Evolutionary conservation across 2,329 filamentous ascomycete genomes (phyloP).

Genomic region (Colletotrichum cereale): DNA sequence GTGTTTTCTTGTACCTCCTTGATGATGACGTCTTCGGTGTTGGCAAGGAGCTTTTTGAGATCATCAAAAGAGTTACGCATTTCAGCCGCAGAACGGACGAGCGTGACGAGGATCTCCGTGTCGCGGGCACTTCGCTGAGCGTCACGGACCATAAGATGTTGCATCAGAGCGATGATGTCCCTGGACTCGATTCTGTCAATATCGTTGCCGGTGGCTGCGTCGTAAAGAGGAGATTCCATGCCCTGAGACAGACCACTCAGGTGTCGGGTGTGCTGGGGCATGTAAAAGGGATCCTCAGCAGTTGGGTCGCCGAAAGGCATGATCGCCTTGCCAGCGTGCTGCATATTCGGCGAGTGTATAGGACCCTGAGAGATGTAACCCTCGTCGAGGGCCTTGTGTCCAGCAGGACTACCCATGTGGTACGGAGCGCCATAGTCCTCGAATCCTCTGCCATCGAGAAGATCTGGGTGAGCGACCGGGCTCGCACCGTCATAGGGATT

Average conservation of each 20-base stretch:
- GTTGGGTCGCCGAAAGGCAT: constrained; percentile 53
- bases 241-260: constrained; percentile 93
- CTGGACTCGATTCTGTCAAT: constrained; percentile 95
- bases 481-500: constrained; percentile 77
- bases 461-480: constrained; percentile 69
- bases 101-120: constrained; percentile 93
- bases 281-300: constrained; percentile 76
- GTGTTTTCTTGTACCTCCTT: constrained; percentile 89
- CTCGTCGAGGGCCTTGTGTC: constrained; percentile 78
- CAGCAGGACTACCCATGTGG: constrained; percentile 68
- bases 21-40: constrained; percentile 91
- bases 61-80: constrained; percentile 98
- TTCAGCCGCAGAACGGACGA: constrained; percentile 93
- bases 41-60: constrained; percentile 90
- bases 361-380: constrained; percentile 87
- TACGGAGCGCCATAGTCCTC: constrained; percentile 59
- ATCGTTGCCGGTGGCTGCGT: constrained; percentile 86
- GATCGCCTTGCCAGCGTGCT: constrained; percentile 68
- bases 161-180: constrained; percentile 97
- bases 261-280: constrained; percentile 72
- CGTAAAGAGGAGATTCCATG: constrained; percentile 89
- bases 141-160: constrained; percentile 96
- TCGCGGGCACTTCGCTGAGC: constrained; percentile 96
- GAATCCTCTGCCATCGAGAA: constrained; percentile 57
- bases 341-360: constrained; percentile 65